A percentile compares a stretch with the other conserved stretches of the same genome.
These are phyloP conservation scores for Lentinula raphanica DNA, from an alignment of 768 basidiomycete species.

Conservation along the genomic window DNA sequence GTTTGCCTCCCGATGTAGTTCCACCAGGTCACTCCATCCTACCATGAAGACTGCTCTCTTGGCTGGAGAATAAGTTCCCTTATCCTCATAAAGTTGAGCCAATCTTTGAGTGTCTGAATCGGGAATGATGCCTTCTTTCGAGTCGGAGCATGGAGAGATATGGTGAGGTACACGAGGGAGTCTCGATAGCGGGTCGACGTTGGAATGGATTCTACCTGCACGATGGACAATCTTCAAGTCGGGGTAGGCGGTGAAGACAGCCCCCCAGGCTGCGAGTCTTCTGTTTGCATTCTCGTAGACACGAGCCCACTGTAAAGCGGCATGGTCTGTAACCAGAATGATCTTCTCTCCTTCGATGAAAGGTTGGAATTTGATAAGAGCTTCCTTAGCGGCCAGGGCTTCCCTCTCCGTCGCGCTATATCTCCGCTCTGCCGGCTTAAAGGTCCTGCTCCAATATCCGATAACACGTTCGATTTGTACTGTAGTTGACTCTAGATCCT, in stretches of 20 bases:
- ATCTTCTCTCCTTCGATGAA: slow-evolving; percentile 23
- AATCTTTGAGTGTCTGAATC: background rate
- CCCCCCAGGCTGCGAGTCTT: slow-evolving; percentile 21
- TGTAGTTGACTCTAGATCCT: slow-evolving; percentile 10
- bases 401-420: slow-evolving; percentile 24
- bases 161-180: slow-evolving; percentile 2
- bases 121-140: background rate
- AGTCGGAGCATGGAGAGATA: background rate
- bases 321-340: slow-evolving; percentile 11
- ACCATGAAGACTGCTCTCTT: background rate
- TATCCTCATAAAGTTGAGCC: background rate
- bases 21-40: background rate
- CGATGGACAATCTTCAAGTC: background rate
- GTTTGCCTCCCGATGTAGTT: background rate
- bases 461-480: slow-evolving; percentile 20
- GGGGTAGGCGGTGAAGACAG: slow-evolving; percentile 24
- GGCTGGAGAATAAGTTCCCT: background rate
- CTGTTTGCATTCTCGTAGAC: slow-evolving; percentile 14
- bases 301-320: slow-evolving; percentile 11
- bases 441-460: slow-evolving; percentile 18
- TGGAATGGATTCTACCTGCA: background rate
- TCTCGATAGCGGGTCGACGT: slow-evolving; percentile 4
- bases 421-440: slow-evolving; percentile 17
- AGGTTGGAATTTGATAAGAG: too few species aligned
- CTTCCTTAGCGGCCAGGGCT: too few species aligned